Evolutionary conservation across 1,284 basidiomycete genomes (phyloP), one percentile per base, ranked within the genome.

Genomic region (Pseudozyma pruni): DNA sequence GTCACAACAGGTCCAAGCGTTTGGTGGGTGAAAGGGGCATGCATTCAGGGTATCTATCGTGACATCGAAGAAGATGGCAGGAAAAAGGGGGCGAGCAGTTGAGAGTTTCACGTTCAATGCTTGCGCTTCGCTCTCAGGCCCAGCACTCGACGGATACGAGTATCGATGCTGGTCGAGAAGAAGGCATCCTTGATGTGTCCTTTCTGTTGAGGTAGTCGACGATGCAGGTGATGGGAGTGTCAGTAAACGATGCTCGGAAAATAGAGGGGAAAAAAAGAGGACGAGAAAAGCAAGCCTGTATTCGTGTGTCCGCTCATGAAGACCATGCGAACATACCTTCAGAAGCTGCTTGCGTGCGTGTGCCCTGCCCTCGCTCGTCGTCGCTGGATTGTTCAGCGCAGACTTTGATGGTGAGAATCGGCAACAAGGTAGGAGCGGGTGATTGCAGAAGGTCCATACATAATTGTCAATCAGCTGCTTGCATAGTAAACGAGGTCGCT

Each of bases 351-450:
- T 75, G 20, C 72, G 45, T 0, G 73, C 73, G 38, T 73, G 61
- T 4, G 51, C 37, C 20, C 72, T 33, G 19, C 54, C 72, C 37
- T 73, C 72, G 33, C 50, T 69, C 2, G 56, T 54, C 0, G 72
- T 75, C 10, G 59, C 46, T 16, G 72, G 72, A 27, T 75, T 75
- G 53, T 75, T 75, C 39, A 75, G 70, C 2, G 72, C 70, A 16
- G 72, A 41, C 72, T 74, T n/a, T n/a, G n/a, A n/a, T n/a, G n/a
- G 40, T 8, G 4, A 27, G 20, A 22, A 42, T 0, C 40, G 10
- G 52, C 29, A 46, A 31, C 23, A n/a, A 6, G 37, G 27, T n/a
- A 8, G 14, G 13, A 35, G 43, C 7, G 22, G 25, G 8, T 25
- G 7, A 13, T 6, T 39, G 22, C 3, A 25, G 27, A 17, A 54